These are phyloP conservation scores for Paracorniculantispora psalliotae DNA, from an alignment of 2,329 filamentous ascomycete species.

Conservation along the genomic window DNA sequence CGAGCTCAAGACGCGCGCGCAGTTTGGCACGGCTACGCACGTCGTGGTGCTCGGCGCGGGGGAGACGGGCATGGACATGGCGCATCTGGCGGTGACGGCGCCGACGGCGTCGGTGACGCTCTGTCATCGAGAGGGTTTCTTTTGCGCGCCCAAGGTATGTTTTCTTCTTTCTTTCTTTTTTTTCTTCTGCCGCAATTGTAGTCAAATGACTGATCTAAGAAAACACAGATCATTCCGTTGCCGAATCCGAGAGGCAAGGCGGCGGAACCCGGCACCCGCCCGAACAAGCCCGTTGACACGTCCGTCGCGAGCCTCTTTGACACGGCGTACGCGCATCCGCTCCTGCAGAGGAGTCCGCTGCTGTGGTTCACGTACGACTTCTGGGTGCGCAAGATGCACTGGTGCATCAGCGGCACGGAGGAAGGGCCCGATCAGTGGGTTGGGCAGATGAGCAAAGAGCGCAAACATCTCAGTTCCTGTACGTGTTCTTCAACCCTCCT, in stretches of 20 bases:
- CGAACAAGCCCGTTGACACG: slow-evolving; percentile 43
- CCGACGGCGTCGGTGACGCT: slow-evolving; percentile 37
- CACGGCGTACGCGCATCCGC: slow-evolving; percentile 45
- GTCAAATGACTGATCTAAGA: neutral
- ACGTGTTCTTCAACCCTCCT: slow-evolving; percentile 9
- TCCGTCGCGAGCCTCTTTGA: slow-evolving; percentile 46
- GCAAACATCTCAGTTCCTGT: slow-evolving; percentile 33
- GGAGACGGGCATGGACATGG: slow-evolving; percentile 43
- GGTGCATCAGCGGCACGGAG: slow-evolving; percentile 39
- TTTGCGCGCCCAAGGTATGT: slow-evolving; percentile 39
- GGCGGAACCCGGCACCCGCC: slow-evolving; percentile 31
- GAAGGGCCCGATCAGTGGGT: slow-evolving; percentile 45
- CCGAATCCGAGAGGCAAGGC: slow-evolving; percentile 21
- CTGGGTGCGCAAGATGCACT: slow-evolving; percentile 40
- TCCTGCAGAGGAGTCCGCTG: slow-evolving; percentile 36
- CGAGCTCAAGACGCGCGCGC: slow-evolving; percentile 34
- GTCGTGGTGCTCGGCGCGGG: slow-evolving; percentile 41
- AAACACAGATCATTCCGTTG: slow-evolving; percentile 23
- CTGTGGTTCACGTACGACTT: slow-evolving; percentile 43
- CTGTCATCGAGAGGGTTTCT: slow-evolving; percentile 42
- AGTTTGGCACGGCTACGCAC: slow-evolving; percentile 35
- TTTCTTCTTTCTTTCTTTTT: neutral
- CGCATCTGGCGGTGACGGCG: slow-evolving; percentile 40
- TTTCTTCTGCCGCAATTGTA: neutral
- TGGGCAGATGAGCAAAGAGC: slow-evolving; percentile 35